Conservation (phyloP, 2,329 filamentous ascomycete genomes). For the Aureobasidium musti region DNA sequence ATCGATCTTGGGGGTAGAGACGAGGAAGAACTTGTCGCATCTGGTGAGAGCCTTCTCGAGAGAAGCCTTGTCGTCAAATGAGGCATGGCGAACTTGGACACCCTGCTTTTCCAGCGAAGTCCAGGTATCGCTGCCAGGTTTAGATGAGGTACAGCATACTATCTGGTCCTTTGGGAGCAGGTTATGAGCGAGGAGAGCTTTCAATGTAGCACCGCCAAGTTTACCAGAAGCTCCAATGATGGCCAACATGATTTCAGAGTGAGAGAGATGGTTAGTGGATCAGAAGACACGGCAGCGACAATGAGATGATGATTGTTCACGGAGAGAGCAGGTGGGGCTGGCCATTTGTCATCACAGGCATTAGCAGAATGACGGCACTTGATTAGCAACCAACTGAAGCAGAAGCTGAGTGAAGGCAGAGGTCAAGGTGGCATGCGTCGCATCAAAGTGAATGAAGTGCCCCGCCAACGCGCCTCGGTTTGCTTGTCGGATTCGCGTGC, state of each 20-base stretch:
- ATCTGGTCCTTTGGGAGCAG: constrained; percentile 45
- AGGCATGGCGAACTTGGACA: constrained; percentile 43
- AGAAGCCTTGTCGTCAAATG: constrained; percentile 46
- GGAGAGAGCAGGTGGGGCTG: constrained; percentile 2
- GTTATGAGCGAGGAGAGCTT: constrained; percentile 46
- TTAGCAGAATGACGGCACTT: constrained; percentile 10
- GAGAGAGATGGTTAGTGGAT: not conserved
- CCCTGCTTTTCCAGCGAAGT: constrained; percentile 29
- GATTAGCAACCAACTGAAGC: not conserved
- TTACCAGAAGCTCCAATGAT: constrained; percentile 52
- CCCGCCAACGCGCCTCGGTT: constrained; percentile 7
- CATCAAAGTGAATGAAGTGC: not conserved
- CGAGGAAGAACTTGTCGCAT: constrained; percentile 49
- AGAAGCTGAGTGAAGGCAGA: not conserved
- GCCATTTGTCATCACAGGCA: constrained; percentile 20
- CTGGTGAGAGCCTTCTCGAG: constrained; percentile 42
- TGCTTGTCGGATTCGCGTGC: not conserved
- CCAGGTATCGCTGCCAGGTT: constrained; percentile 32
- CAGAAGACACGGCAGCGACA: not conserved
- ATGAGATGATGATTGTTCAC: not conserved
- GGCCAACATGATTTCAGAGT: constrained; percentile 38
- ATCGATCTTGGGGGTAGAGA: constrained; percentile 48
- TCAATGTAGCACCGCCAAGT: constrained; percentile 49
- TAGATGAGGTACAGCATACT: constrained; percentile 43
- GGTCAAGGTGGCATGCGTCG: not conserved